A percentile compares a stretch with the other conserved stretches of the same genome.
These are phyloP conservation scores for Euphorbia schlechtendalii DNA, from an alignment of 441 rosid species.

Conservation along the genomic window DNA sequence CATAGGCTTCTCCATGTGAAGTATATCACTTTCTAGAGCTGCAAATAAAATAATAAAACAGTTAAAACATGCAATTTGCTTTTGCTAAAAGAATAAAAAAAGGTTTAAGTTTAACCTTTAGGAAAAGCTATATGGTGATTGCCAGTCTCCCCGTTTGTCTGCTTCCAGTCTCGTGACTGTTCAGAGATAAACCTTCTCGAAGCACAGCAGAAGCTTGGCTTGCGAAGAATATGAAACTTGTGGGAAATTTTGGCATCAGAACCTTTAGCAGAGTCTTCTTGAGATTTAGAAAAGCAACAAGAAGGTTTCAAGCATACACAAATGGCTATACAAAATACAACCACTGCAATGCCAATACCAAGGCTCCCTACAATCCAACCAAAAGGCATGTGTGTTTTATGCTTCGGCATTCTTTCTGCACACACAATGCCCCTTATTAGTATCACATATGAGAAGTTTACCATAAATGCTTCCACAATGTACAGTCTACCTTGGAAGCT, in stretches of 20 bases:
- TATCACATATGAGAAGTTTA: neutral
- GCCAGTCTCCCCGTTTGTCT: constrained; percentile 54
- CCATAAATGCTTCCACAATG: neutral
- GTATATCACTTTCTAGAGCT: constrained; percentile 68
- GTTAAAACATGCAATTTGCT: neutral
- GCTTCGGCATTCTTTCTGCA: constrained; percentile 50
- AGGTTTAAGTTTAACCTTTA: constrained; percentile 54
- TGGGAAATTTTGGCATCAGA: constrained; percentile 44
- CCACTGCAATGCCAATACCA: constrained; percentile 54
- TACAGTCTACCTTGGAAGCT: neutral
- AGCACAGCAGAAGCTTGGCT: constrained; percentile 80
- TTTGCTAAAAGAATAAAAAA: neutral
- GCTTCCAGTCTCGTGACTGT: constrained; percentile 64
- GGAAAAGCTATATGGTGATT: constrained; percentile 59
- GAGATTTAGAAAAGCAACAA: constrained; percentile 35
- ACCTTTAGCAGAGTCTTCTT: constrained; percentile 33
- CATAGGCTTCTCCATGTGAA: constrained; percentile 81
- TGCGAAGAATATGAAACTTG: constrained; percentile 81
- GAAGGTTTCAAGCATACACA: constrained; percentile 63
- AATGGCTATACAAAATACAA: constrained; percentile 38
- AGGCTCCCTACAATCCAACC: constrained; percentile 86
- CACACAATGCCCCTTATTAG: constrained; percentile 15
- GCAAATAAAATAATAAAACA: constrained; percentile 17
- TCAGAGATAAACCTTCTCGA: constrained; percentile 79
- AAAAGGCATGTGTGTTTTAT: constrained; percentile 51